These are phyloP conservation scores for Nasturtium officinale DNA, from an alignment of 345 rosid species.

Conservation along the genomic window DNA sequence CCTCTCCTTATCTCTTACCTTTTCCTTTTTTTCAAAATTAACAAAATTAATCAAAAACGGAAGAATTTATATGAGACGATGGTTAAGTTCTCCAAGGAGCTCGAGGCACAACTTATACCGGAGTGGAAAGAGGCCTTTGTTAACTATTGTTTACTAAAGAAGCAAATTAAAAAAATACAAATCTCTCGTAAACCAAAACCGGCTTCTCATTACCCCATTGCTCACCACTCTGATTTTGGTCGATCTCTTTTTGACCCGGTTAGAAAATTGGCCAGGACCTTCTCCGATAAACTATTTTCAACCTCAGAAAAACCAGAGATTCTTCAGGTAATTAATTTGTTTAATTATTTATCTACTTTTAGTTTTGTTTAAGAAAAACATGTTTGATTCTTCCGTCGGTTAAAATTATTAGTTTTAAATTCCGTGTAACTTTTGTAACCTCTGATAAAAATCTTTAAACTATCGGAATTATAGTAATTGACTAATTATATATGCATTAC, in stretches of 20 bases:
- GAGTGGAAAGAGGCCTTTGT: constrained; percentile 99
- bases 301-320: constrained; percentile 46
- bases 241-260: constrained; percentile 62
- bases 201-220: constrained; percentile 40
- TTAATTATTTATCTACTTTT: neutral
- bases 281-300: constrained; percentile 39
- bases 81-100: constrained; percentile 98
- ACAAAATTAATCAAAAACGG: constrained; percentile 36
- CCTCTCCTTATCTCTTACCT: neutral
- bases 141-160: constrained; percentile 85
- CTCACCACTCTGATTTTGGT: constrained; percentile 47
- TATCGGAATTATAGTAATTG: neutral
- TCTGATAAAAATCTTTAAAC: neutral
- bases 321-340: constrained; percentile 59
- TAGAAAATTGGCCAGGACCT: constrained; percentile 47
- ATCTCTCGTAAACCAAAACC: constrained; percentile 52
- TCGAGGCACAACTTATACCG: constrained; percentile 94
- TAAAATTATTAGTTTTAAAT: constrained; percentile 5
- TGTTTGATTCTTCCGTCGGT: constrained; percentile 12
- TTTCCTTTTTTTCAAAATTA: constrained; percentile 8
- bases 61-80: constrained; percentile 44
- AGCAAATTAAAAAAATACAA: constrained; percentile 79
- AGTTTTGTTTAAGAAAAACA: constrained; percentile 4
- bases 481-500: constrained; percentile 11
- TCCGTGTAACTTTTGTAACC: constrained; percentile 13